Conservation (phyloP, 306 rosid species). For the Dryas alaskensis region DNA sequence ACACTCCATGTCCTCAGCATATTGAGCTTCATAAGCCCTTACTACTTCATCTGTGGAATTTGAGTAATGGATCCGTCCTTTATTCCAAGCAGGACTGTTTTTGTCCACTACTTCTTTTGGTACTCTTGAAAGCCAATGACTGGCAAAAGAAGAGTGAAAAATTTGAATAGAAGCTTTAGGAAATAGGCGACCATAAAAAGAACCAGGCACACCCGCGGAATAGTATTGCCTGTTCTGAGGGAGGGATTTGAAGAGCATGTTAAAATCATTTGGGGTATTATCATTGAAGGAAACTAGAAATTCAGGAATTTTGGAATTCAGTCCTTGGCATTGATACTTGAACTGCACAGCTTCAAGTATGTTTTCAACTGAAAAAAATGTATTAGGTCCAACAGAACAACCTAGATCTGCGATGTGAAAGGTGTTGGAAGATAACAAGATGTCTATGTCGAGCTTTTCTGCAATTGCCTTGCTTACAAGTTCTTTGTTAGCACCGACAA, state of each 20-base stretch:
- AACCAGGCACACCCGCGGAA: conserved; percentile 35
- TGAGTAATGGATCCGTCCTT: conserved; percentile 24
- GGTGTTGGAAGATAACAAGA: conserved; percentile 7
- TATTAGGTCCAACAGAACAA: conserved; percentile 44
- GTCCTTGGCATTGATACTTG: neutral
- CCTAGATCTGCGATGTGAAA: conserved; percentile 42
- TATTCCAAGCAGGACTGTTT: conserved; percentile 29
- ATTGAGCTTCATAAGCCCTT: conserved; percentile 28
- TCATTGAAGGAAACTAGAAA: conserved; percentile 42
- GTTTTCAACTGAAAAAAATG: conserved; percentile 31
- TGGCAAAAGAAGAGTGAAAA: conserved; percentile 24
- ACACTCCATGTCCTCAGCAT: conserved; percentile 28
- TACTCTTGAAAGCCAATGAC: conserved; percentile 36
- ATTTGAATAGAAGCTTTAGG: conserved; percentile 32
- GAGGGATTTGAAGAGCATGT: conserved; percentile 31
- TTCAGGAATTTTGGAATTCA: neutral
- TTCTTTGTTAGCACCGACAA: conserved; percentile 1
- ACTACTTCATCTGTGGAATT: conserved; percentile 17
- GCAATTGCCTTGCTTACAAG: conserved; percentile 16
- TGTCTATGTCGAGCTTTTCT: conserved; percentile 23
- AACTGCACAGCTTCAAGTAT: conserved; percentile 27
- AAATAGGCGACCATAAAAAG: conserved; percentile 33
- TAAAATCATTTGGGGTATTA: conserved; percentile 38
- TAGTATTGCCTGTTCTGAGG: conserved; percentile 22
- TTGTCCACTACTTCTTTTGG: conserved; percentile 19